A percentile compares a stretch with the other conserved stretches of the same genome.
These are phyloP conservation scores for Eutrema salsugineum DNA, from an alignment of 441 rosid species.

Conservation along the genomic window DNA sequence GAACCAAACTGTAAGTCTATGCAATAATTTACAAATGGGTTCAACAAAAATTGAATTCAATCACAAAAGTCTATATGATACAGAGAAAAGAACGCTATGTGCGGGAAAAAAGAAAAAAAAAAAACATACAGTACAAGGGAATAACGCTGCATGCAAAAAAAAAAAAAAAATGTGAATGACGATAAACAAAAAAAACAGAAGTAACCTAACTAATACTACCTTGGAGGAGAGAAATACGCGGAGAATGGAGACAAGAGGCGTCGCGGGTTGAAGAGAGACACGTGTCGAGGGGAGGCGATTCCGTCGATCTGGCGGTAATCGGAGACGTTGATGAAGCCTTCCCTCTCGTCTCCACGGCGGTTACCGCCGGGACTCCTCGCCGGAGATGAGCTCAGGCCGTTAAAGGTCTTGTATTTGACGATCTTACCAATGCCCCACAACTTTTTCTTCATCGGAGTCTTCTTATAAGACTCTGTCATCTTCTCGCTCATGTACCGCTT, in stretches of 20 bases:
- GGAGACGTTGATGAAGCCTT: conserved; percentile 34
- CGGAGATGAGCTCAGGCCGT: conserved; percentile 33
- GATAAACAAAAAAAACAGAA: neutral
- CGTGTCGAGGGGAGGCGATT: conserved; percentile 51
- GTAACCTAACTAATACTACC: conserved; percentile 8
- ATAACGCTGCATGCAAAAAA: neutral
- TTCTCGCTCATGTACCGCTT: conserved; percentile 62
- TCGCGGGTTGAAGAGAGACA: conserved; percentile 59
- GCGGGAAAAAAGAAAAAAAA: neutral
- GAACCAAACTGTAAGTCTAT: neutral
- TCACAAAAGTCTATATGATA: neutral
- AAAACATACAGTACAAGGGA: no score
- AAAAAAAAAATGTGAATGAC: neutral
- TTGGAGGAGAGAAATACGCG: conserved; percentile 28
- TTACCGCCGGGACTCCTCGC: conserved; percentile 5
- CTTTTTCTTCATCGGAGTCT: conserved; percentile 44
- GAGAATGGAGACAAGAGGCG: conserved; percentile 59
- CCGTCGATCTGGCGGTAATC: conserved; percentile 48
- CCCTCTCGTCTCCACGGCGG: conserved; percentile 29
- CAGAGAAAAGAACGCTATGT: conserved; percentile 1
- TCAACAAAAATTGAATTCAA: neutral
- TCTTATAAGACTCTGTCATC: conserved; percentile 46
- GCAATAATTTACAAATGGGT: neutral
- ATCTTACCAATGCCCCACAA: conserved; percentile 64
- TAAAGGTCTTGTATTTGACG: conserved; percentile 55